Evolutionary conservation across 257 asterid genomes (phyloP).

Genomic region (Solanum bukasovii): DNA sequence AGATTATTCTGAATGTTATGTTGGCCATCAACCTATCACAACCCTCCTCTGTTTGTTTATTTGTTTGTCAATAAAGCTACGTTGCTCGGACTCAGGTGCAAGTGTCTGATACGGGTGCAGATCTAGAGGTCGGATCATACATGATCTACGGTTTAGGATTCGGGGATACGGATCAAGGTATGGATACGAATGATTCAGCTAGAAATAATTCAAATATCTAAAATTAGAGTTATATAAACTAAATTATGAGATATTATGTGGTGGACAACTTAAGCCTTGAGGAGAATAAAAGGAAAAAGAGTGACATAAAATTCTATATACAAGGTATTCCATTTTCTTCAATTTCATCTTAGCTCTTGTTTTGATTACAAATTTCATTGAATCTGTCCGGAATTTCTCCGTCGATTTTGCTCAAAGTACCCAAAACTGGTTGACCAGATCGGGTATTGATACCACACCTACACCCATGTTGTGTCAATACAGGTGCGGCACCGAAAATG

Average conservation of each 20-base stretch:
- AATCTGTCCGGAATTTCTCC: neutral
- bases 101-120: neutral
- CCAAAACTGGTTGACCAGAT: neutral
- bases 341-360: neutral
- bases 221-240: neutral
- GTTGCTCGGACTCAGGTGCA: neutral
- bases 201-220: neutral
- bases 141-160: neutral
- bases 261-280: neutral
- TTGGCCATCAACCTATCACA: neutral
- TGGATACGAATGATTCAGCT: neutral
- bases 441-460: neutral
- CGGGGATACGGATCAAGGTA: neutral
- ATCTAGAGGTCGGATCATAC: neutral
- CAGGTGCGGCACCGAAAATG: neutral
- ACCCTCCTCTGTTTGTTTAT: neutral
- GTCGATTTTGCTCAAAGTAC: neutral
- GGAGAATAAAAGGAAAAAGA: neutral
- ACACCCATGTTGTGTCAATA: neutral
- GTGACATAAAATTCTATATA: neutral
- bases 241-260: neutral
- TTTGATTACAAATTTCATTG: neutral
- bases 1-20: neutral
- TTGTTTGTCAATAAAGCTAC: neutral
- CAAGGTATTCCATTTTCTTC: neutral